Evolutionary conservation across 2,329 filamentous ascomycete species (phyloP).

Genomic region (Camillea tinctor): DNA sequence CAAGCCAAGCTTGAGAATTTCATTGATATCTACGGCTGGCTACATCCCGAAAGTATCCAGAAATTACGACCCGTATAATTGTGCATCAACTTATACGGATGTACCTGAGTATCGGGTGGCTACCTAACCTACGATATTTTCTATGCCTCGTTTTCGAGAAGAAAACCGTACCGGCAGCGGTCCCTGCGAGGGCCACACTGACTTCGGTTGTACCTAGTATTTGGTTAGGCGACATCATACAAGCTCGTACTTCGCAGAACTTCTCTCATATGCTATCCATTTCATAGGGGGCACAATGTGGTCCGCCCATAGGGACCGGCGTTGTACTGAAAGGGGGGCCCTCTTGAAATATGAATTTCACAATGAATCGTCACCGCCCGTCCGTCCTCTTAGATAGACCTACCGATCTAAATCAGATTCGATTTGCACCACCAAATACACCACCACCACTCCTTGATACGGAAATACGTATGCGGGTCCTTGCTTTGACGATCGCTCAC

Average conservation of each 20-base stretch:
- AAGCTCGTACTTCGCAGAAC: constrained; percentile 7
- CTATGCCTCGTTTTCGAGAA: background rate
- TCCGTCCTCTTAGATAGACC: background rate
- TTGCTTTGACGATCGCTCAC: constrained; percentile 7
- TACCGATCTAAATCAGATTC: background rate
- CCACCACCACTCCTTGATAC: background rate
- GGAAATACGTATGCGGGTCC: background rate
- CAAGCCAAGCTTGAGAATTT: background rate
- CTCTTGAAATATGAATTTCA: background rate
- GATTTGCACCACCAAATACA: background rate
- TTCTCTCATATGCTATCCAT: constrained; percentile 5
- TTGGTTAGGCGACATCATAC: constrained; percentile 3
- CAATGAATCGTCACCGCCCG: background rate
- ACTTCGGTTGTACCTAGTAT: background rate
- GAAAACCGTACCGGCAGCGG: background rate
- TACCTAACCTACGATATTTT: background rate
- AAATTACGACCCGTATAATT: background rate
- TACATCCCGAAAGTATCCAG: background rate
- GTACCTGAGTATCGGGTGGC: background rate
- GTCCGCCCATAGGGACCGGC: background rate
- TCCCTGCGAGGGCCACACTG: constrained; percentile 1
- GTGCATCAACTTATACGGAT: background rate
- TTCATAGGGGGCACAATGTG: constrained; percentile 1
- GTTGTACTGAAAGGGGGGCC: background rate
- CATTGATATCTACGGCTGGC: background rate